Conservation (phyloP, 371 early-diverging fungal species). For the Choanephora cucurbitarum region DNA sequence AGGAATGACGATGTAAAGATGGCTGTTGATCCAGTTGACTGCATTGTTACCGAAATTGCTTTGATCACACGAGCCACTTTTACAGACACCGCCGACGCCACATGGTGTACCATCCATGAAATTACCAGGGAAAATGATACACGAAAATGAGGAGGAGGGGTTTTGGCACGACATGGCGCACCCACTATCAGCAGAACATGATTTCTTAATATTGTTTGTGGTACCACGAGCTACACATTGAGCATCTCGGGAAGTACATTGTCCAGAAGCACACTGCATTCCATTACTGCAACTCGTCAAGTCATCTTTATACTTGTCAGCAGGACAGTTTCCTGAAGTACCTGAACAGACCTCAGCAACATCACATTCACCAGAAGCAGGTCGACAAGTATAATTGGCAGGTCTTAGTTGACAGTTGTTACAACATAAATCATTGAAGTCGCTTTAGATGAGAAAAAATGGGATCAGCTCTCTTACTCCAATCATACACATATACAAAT, state of each 20-base stretch:
- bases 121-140: constrained; percentile 74
- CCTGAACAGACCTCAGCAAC: constrained; percentile 83
- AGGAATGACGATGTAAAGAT: constrained; percentile 60
- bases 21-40: constrained; percentile 48
- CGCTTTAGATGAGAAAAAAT: constrained; percentile 54
- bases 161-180: constrained; percentile 72
- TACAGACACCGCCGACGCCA: constrained; percentile 74
- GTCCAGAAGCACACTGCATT: constrained; percentile 83
- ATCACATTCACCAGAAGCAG: constrained; percentile 82
- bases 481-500: too few relatives aligned
- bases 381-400: constrained; percentile 76
- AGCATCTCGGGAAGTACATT: constrained; percentile 84
- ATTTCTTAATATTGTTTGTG: constrained; percentile 39
- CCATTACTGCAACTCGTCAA: constrained; percentile 66
- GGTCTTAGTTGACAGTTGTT: constrained; percentile 70
- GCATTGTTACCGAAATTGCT: constrained; percentile 28
- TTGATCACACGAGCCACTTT: constrained; percentile 42
- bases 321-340: constrained; percentile 74
- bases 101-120: constrained; percentile 92
- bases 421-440: constrained; percentile 87
- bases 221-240: constrained; percentile 75
- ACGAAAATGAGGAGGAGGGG: constrained; percentile 52
- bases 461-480: too few relatives aligned
- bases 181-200: constrained; percentile 46
- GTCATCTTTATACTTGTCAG: constrained; percentile 68